Evolutionary conservation across 192 early-diverging fungal genomes (phyloP).

Genomic region (Backusella tarrabulga): DNA sequence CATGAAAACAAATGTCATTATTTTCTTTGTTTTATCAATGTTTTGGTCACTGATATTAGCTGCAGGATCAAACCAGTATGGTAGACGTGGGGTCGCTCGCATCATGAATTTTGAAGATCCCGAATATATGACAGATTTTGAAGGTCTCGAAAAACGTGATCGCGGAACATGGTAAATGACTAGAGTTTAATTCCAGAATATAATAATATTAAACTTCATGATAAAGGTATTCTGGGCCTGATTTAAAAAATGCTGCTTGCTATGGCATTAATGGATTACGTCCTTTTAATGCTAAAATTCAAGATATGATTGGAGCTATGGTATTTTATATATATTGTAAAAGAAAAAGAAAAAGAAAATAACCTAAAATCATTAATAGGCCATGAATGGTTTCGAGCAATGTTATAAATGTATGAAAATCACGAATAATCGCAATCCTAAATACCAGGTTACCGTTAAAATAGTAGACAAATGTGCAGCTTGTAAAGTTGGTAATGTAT

Average conservation of each 20-base stretch:
- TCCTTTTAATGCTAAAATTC: conserved; percentile 30
- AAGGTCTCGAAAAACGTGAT: conserved; percentile 18
- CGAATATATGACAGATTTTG: neutral
- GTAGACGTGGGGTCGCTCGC: neutral
- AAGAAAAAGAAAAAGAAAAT: neutral
- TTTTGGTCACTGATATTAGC: neutral
- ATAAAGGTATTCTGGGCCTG: conserved; percentile 34
- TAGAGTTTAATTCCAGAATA: neutral
- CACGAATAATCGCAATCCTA: conserved; percentile 25
- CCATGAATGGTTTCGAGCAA: conserved; percentile 24
- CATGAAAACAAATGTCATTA: neutral
- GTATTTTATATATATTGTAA: neutral
- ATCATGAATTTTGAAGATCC: neutral
- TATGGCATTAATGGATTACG: conserved; percentile 37
- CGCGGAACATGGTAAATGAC: conserved; percentile 33
- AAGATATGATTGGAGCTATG: conserved; percentile 43
- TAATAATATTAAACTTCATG: neutral
- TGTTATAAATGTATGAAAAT: conserved; percentile 42
- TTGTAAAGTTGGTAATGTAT: conserved; percentile 19
- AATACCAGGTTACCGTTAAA: conserved; percentile 17
- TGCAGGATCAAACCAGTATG: neutral
- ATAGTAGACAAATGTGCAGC: conserved; percentile 37
- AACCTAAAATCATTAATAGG: neutral
- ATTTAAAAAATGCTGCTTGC: conserved; percentile 43
- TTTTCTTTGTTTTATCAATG: neutral